phyloP scores from a whole-genome alignment of 2,329 filamentous ascomycete species.

The Colletotrichum agaves region DNA sequence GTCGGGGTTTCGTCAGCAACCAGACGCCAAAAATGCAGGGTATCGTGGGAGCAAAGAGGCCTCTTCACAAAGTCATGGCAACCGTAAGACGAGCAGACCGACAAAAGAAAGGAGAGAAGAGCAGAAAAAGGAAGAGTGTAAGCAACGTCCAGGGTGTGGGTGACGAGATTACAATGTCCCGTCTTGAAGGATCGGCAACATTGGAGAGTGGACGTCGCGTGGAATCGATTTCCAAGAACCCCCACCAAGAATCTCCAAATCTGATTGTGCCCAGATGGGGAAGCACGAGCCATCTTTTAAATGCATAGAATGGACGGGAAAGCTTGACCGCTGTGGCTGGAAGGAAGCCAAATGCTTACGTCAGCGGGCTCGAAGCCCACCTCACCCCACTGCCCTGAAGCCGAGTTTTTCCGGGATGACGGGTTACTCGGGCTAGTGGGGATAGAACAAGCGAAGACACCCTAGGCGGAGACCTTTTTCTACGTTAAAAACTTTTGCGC shows the following conservation, averaged over 20 bases:
- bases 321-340: background rate
- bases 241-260: slow-evolving; percentile 13
- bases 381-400: background rate
- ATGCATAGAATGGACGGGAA: background rate
- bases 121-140: background rate
- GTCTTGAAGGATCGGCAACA: slow-evolving; percentile 1
- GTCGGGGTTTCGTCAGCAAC: slow-evolving; percentile 41
- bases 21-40: slow-evolving; percentile 11
- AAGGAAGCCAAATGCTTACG: background rate
- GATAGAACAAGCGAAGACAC: slow-evolving; percentile 32
- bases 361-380: background rate
- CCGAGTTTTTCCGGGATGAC: slow-evolving; percentile 22
- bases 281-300: slow-evolving; percentile 8
- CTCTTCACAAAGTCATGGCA: slow-evolving; percentile 4
- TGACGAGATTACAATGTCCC: background rate
- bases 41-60: background rate
- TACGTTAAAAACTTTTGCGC: slow-evolving; percentile 34
- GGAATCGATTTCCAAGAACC: slow-evolving; percentile 19
- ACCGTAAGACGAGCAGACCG: background rate
- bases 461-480: slow-evolving; percentile 31
- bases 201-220: slow-evolving; percentile 9
- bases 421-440: slow-evolving; percentile 28
- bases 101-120: no score
- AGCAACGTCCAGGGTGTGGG: background rate
- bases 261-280: background rate